Evolutionary conservation across 805 yeast genomes (phyloP).

Genomic region (Helenozyma rhizophorensis): DNA sequence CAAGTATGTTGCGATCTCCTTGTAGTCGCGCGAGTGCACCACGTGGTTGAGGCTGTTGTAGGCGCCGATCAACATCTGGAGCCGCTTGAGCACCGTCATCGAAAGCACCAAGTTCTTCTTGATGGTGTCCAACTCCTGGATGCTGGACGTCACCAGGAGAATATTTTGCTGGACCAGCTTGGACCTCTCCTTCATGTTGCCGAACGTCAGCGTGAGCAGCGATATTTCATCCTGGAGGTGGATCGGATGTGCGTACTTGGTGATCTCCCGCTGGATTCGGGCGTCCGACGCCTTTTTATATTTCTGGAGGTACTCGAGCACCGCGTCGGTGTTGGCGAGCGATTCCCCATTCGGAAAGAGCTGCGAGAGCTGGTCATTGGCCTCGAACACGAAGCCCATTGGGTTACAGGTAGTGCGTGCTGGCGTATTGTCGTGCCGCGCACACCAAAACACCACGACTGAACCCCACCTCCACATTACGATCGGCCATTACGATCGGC

Average conservation of each 20-base stretch:
- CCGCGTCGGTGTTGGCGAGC: constrained; percentile 11
- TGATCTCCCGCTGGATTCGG: constrained; percentile 38
- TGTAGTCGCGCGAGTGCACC: constrained; percentile 44
- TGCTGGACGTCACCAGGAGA: constrained; percentile 66
- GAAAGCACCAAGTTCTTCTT: constrained; percentile 80
- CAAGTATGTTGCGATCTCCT: constrained; percentile 55
- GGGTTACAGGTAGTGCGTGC: no score
- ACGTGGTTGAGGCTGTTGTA: constrained; percentile 54
- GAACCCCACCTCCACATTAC: no score
- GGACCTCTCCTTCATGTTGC: constrained; percentile 46
- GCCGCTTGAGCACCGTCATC: constrained; percentile 80
- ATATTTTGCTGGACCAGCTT: constrained; percentile 57
- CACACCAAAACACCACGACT: no score
- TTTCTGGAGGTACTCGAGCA: constrained; percentile 8
- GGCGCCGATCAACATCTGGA: constrained; percentile 81
- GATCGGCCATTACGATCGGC: no score
- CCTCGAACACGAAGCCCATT: constrained; percentile 17
- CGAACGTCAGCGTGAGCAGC: constrained; percentile 41
- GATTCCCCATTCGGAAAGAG: constrained; percentile 14
- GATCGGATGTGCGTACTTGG: constrained; percentile 25
- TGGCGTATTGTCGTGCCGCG: no score
- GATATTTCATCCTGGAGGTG: constrained; percentile 31
- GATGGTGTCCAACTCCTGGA: constrained; percentile 73
- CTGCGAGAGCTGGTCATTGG: constrained; percentile 13
- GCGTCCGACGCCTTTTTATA: constrained; percentile 46